Conservation (phyloP, 2,329 filamentous ascomycete genomes). For the Myriosclerotinia duriaeana region DNA sequence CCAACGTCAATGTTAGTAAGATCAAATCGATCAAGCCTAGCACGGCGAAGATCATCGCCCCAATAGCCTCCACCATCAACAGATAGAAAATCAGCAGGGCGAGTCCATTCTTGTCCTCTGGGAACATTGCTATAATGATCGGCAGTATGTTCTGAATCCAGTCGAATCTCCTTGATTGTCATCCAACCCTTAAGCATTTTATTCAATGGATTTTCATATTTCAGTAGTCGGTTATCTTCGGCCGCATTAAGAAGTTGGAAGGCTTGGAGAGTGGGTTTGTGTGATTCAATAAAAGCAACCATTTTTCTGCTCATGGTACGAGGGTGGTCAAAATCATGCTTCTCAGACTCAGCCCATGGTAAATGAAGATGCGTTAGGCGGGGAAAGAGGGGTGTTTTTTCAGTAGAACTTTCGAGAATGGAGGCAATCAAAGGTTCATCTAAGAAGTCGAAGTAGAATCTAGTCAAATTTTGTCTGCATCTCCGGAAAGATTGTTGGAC, state of each 20-base stretch:
- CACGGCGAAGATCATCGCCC: conserved; percentile 25
- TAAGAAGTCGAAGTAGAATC: conserved; percentile 23
- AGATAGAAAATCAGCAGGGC: conserved; percentile 23
- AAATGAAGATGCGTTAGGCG: conserved; percentile 19
- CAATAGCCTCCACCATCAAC: conserved; percentile 25
- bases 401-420: conserved; percentile 3
- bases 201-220: conserved; percentile 25
- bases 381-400: conserved; percentile 13
- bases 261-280: conserved; percentile 23
- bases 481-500: conserved; percentile 22
- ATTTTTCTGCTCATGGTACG: conserved; percentile 28
- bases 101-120: conserved; percentile 25
- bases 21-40: conserved; percentile 24
- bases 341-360: conserved; percentile 23
- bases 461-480: conserved; percentile 15
- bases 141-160: conserved; percentile 23
- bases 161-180: conserved; percentile 22
- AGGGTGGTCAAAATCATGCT: conserved; percentile 24
- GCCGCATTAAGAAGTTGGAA: conserved; percentile 25
- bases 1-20: conserved; percentile 22
- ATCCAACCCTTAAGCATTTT: conserved; percentile 19
- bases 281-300: conserved; percentile 25
- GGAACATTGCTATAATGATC: conserved; percentile 24
- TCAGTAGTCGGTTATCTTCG: conserved; percentile 21
- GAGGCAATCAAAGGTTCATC: conserved; percentile 19